phyloP scores from a whole-genome alignment of 306 rosid genomes.

The Aeschynomene evenia region DNA sequence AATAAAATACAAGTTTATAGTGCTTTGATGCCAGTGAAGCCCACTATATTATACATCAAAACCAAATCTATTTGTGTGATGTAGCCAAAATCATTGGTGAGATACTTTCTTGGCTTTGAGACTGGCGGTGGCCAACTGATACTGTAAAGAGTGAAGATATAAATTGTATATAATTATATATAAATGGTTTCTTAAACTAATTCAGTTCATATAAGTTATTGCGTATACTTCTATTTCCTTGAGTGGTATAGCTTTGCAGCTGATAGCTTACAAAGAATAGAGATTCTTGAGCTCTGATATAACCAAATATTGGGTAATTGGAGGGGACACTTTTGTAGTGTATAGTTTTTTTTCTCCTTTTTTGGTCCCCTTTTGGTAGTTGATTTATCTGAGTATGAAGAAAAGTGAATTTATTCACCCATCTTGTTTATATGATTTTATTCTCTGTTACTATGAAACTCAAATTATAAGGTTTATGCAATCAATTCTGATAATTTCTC shows the following conservation, averaged over 20 bases:
- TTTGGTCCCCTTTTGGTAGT: no score
- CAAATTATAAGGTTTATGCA: neutral
- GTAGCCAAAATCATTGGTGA: neutral
- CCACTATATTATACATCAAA: conserved; percentile 6
- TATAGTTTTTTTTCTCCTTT: neutral
- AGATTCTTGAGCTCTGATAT: neutral
- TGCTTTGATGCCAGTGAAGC: neutral
- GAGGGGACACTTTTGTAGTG: neutral
- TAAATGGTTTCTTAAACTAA: neutral
- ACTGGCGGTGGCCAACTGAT: neutral
- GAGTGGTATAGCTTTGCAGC: conserved; percentile 15
- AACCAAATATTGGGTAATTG: neutral
- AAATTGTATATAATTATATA: neutral
- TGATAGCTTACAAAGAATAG: conserved; percentile 15
- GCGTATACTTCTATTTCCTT: conserved; percentile 9
- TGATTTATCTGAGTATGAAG: no score
- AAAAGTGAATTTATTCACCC: neutral
- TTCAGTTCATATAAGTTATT: conserved; percentile 13
- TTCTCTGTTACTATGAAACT: neutral
- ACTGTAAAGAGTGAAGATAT: neutral
- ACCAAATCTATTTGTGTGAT: neutral
- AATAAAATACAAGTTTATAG: neutral
- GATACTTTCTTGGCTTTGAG: conserved; percentile 13
- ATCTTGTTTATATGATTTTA: neutral
- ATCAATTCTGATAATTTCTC: conserved; percentile 29